Percentiles rank a stretch among this genome's conserved stretches.
Conservation (phyloP, 441 rosid species). For the Macaranga tanarius region DNA sequence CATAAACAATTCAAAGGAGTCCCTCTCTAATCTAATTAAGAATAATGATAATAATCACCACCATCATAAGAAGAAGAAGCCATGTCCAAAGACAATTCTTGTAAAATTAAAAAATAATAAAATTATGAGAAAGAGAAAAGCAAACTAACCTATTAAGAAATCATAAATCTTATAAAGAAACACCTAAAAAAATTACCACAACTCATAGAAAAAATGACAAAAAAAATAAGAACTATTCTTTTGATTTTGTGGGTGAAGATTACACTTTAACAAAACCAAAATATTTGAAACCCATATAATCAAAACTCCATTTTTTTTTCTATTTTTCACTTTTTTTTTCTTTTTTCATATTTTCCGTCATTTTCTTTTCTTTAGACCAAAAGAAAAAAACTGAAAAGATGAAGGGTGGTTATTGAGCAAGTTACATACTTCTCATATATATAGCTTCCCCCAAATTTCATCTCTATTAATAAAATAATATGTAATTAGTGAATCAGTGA, state of each 20-base stretch:
- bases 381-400: background rate
- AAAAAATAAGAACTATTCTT: background rate
- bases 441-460: conserved; percentile 45
- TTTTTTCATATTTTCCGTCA: background rate
- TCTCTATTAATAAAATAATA: conserved; percentile 7
- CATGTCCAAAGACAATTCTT: background rate
- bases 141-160: conserved; percentile 19
- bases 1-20: conserved; percentile 12
- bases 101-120: background rate
- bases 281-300: background rate
- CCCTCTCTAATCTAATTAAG: conserved; percentile 24
- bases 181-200: conserved; percentile 14
- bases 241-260: background rate
- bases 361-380: background rate
- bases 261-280: background rate
- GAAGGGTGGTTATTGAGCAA: conserved; percentile 28
- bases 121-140: background rate
- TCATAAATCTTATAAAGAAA: background rate
- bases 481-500: too few relatives aligned
- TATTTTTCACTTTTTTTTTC: background rate
- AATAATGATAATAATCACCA: background rate
- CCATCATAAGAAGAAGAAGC: background rate
- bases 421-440: conserved; percentile 21
- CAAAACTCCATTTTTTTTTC: background rate
- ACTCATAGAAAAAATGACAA: background rate